Conservation (phyloP, 169 alveolate species). For the Neospora caninum region DNA sequence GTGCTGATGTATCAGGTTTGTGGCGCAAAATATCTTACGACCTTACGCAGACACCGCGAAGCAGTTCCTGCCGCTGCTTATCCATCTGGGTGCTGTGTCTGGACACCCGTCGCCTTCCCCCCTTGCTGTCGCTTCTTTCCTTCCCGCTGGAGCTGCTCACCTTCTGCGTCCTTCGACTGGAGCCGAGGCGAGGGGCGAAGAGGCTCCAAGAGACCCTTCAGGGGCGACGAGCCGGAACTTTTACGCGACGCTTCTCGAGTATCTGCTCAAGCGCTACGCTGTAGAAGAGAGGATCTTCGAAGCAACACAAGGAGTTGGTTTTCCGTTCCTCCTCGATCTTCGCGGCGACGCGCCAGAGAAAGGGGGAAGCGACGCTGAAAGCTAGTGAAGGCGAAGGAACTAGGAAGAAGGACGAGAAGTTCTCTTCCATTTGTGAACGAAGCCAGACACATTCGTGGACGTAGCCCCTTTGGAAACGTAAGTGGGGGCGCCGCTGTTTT, state of each 20-base stretch:
- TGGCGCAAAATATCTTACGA: conserved; percentile 22
- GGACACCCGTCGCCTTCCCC: background rate
- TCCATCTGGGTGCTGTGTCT: conserved; percentile 7
- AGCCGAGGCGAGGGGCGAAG: background rate
- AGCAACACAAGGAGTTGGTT: background rate
- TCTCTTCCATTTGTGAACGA: no score
- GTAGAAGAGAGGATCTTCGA: background rate
- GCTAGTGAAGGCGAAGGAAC: no score
- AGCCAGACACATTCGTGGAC: no score
- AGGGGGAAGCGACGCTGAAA: background rate
- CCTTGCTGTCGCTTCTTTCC: background rate
- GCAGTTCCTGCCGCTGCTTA: background rate
- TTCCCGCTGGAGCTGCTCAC: background rate
- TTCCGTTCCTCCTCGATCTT: background rate
- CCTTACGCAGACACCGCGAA: background rate
- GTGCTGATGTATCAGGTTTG: background rate
- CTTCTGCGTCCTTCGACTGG: background rate
- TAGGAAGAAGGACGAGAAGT: no score
- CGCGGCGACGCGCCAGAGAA: background rate
- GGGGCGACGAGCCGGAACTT: conserved; percentile 1
- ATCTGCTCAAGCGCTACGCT: conserved; percentile 17
- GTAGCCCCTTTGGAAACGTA: no score
- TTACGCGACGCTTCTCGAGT: conserved; percentile 13
- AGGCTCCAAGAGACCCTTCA: background rate
- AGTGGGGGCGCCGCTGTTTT: no score